Base-by-base conservation (phyloP, 768 basidiomycete genomes). In the Tricholoma sp. region DNA sequence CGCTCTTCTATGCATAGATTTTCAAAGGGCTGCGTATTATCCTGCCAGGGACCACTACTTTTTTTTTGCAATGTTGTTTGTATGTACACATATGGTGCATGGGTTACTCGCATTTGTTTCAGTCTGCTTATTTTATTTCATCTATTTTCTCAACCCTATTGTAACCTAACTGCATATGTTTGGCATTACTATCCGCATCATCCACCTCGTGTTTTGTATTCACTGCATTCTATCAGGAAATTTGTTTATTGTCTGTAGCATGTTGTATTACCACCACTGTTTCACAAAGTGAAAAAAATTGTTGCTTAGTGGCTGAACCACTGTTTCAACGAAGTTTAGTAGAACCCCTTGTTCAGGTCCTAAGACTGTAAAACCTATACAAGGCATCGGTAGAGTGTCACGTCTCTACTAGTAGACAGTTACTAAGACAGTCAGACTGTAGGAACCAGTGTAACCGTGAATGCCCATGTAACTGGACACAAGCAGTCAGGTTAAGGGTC, bases 41-140 rank as follows among this genome's bases (percentile, higher is more conserved):
- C 7, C n/a, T 42, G 31, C 13, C 29, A 42, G 20, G 48, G 53
- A 50, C 11, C 50, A 33, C 31, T 33, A 24, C 44, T 45, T 45
- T 45, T 45, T 45, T 45, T 45, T 12, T 24, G 49, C 36, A 37
- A 18, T 44, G n/a, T 24, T 24, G 24, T 24, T 24, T 4, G 41
- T 56, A 44, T 56, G 28, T 52, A 52, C 31, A 44, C 51, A n/a
- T 52, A 52, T n/a, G n/a, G 24, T 20, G 47, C 57, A 57, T 48
- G 47, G n/a, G 39, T 32, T 5, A 28, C 2, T 50, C 17, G 48
- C 29, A n/a, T 47, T 24, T 17, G 32, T 18, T n/a, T n/a, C 9
- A 24, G 54, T 39, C 37, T 13, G 31, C 18, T 48, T 20, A 34
- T 28, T 60, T 59, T 57, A 36, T 28, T 44, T 52, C 41, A 41